Evolutionary conservation across 768 basidiomycete genomes (phyloP).

Genomic region (Rhizopogon salebrosus): DNA sequence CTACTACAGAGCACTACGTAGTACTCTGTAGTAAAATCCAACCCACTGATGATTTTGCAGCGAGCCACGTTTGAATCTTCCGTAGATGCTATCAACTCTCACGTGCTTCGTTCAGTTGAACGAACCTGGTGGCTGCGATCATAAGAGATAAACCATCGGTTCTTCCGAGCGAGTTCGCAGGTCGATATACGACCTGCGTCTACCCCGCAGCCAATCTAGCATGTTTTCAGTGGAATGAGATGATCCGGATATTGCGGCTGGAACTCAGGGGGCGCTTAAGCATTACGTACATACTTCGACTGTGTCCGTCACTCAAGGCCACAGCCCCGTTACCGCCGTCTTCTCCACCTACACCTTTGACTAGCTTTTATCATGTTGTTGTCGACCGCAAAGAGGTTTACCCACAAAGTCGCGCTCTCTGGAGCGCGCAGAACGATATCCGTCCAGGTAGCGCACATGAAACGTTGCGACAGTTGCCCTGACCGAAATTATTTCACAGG

Average conservation of each 20-base stretch:
- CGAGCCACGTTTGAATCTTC: slow-evolving; percentile 25
- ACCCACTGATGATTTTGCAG: slow-evolving; percentile 25
- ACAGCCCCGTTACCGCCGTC: not conserved
- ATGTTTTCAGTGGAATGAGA: not conserved
- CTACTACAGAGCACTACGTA: too few species aligned
- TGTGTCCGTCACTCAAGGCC: not conserved
- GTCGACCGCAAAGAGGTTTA: slow-evolving; percentile 12
- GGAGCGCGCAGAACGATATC: slow-evolving; percentile 47
- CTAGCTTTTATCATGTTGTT: slow-evolving; percentile 16
- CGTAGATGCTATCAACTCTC: slow-evolving; percentile 21
- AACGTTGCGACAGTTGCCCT: slow-evolving; percentile 21
- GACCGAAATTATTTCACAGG: slow-evolving; percentile 39
- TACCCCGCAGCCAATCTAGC: not conserved
- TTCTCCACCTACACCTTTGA: not conserved
- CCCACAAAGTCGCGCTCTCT: slow-evolving; percentile 11
- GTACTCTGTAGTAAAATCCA: too few species aligned
- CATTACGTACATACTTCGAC: not conserved
- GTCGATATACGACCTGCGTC: slow-evolving; percentile 12
- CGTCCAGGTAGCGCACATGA: slow-evolving; percentile 46
- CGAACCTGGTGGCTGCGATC: too few species aligned
- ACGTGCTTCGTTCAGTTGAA: too few species aligned
- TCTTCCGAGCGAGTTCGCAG: slow-evolving; percentile 25
- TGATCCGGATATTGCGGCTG: too few species aligned
- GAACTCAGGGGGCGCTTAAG: not conserved
- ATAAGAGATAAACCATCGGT: slow-evolving; percentile 15